A percentile compares a stretch with the other conserved stretches of the same genome.
Conservation (phyloP, 108 stramenopile species). For the Aurantiochytrium sp. region DNA sequence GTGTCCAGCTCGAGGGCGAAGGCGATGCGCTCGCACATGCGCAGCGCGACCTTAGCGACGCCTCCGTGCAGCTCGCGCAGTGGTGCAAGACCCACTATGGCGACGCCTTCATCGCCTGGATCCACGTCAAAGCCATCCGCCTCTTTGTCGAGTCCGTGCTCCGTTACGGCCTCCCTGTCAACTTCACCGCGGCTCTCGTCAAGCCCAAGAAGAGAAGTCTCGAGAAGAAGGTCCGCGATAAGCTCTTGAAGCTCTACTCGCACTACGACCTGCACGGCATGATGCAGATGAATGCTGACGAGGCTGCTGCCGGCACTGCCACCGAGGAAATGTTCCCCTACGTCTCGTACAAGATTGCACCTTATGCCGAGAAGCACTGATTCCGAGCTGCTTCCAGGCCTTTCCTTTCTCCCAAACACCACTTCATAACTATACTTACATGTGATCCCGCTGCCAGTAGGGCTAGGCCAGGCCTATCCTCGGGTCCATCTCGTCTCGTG, state of each 20-base stretch:
- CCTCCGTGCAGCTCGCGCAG: slow-evolving; percentile 60
- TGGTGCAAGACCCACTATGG: slow-evolving; percentile 97
- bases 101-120: slow-evolving; percentile 92
- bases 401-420: not conserved
- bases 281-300: slow-evolving; percentile 30
- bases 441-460: too few relatives aligned
- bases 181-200: slow-evolving; percentile 82
- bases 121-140: slow-evolving; percentile 93
- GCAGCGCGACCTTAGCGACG: slow-evolving; percentile 37
- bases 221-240: slow-evolving; percentile 35
- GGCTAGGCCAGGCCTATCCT: too few relatives aligned
- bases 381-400: not conserved
- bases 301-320: not conserved
- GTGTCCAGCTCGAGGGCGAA: slow-evolving; percentile 77
- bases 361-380: not conserved
- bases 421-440: not conserved
- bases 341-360: slow-evolving; percentile 16
- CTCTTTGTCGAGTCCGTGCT: slow-evolving; percentile 93
- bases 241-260: slow-evolving; percentile 20
- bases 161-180: slow-evolving; percentile 89
- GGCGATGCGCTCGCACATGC: slow-evolving; percentile 59
- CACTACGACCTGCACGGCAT: not conserved
- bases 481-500: not conserved
- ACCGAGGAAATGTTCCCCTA: slow-evolving; percentile 19
- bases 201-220: slow-evolving; percentile 74